These are phyloP conservation scores for Huiozyma sinensis DNA, from an alignment of 805 yeast species.

Conservation along the genomic window DNA sequence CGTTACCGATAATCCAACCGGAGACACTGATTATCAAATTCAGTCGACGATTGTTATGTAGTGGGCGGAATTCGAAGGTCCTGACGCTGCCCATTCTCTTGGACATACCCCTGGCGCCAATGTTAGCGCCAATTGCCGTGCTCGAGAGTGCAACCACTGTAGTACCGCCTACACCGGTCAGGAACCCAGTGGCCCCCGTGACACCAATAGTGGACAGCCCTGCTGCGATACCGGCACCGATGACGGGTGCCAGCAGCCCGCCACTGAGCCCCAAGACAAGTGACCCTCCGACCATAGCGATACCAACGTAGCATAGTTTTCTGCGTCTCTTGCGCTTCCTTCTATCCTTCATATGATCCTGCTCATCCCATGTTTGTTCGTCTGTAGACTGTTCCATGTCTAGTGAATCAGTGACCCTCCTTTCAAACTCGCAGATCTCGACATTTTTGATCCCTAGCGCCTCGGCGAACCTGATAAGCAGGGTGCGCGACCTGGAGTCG, in stretches of 20 bases:
- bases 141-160: slow-evolving; percentile 89
- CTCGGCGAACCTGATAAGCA: slow-evolving; percentile 59
- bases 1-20: slow-evolving; percentile 95
- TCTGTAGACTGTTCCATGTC: slow-evolving; percentile 80
- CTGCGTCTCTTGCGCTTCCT: slow-evolving; percentile 53
- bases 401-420: slow-evolving; percentile 79
- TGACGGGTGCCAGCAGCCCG: slow-evolving; percentile 92
- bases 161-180: slow-evolving; percentile 96
- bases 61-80: slow-evolving; percentile 87
- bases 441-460: slow-evolving; percentile 46
- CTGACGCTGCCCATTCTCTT: slow-evolving; percentile 83
- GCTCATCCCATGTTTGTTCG: slow-evolving; percentile 61
- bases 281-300: slow-evolving; percentile 95
- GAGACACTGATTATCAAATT: slow-evolving; percentile 81
- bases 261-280: slow-evolving; percentile 90
- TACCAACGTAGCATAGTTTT: slow-evolving; percentile 76
- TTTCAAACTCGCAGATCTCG: slow-evolving; percentile 81
- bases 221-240: slow-evolving; percentile 97
- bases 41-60: slow-evolving; percentile 82
- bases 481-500: slow-evolving; percentile 78
- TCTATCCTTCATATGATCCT: slow-evolving; percentile 56
- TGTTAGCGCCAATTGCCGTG: slow-evolving; percentile 80
- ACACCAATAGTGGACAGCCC: slow-evolving; percentile 93
- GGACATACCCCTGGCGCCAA: slow-evolving; percentile 78
- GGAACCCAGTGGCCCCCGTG: slow-evolving; percentile 81